A percentile compares a stretch with the other conserved stretches of the same genome.
Evolutionary conservation across 768 basidiomycete genomes (phyloP).

Genomic region (Cyathus striatus): DNA sequence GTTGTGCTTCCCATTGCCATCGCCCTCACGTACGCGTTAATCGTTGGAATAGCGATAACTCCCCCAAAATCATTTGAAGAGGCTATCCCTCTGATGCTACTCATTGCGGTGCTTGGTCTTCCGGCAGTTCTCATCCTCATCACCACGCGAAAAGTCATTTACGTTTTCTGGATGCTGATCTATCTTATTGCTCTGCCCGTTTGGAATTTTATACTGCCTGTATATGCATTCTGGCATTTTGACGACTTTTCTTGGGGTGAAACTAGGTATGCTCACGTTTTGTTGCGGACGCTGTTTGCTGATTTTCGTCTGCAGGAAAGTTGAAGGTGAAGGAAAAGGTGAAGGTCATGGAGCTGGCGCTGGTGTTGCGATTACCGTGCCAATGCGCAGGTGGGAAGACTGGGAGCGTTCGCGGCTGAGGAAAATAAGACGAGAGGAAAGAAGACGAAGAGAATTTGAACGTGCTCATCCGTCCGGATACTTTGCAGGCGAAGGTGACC

Average conservation of each 20-base stretch:
- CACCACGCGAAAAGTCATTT: conserved; percentile 91
- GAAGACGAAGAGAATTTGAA: conserved; percentile 77
- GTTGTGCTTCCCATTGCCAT: conserved; percentile 95
- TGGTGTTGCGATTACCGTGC: conserved; percentile 60
- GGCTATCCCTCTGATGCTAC: conserved; percentile 89
- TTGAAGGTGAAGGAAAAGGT: conserved; percentile 84
- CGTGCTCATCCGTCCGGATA: conserved; percentile 69
- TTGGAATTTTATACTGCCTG: conserved; percentile 92
- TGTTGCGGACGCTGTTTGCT: conserved; percentile 7
- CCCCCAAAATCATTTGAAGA: conserved; percentile 87
- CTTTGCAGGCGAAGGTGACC: conserved; percentile 54
- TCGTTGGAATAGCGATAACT: conserved; percentile 71
- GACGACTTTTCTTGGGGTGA: conserved; percentile 99
- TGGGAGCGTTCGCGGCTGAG: conserved; percentile 96
- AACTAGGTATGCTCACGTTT: conserved; percentile 62
- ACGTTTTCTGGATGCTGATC: conserved; percentile 97
- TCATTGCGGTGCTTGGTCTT: conserved; percentile 87
- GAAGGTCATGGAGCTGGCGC: conserved; percentile 72
- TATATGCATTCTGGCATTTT: conserved; percentile 99
- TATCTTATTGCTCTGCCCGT: conserved; percentile 90
- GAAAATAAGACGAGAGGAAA: conserved; percentile 84
- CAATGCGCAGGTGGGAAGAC: conserved; percentile 97
- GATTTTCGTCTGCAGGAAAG: conserved; percentile 59
- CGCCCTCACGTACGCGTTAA: conserved; percentile 80
- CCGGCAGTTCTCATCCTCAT: conserved; percentile 90